Conservation (phyloP, 2,329 filamentous ascomycete genomes). For the Lachnellula occidentalis region DNA sequence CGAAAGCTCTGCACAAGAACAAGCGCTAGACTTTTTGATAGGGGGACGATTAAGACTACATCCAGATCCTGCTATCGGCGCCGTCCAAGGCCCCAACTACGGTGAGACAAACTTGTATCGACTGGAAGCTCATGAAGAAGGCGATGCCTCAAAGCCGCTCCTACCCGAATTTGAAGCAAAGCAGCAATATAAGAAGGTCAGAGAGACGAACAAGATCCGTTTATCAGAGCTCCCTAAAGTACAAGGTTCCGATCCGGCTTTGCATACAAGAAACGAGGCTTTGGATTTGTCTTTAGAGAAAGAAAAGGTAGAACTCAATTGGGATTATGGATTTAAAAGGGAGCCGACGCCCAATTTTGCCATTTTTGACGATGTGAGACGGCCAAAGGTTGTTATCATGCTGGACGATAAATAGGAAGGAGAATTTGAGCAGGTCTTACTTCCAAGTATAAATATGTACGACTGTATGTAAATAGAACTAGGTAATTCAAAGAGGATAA, state of each 20-base stretch:
- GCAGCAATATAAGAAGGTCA: conserved; percentile 39
- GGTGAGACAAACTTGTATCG: conserved; percentile 40
- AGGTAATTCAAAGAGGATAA: too few species aligned
- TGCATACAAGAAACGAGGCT: conserved; percentile 3
- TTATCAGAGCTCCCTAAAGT: conserved; percentile 2
- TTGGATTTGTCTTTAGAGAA: conserved; percentile 14
- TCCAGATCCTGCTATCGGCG: conserved; percentile 45
- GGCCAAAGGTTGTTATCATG: not conserved
- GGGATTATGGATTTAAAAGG: conserved; percentile 7
- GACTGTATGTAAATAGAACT: too few species aligned
- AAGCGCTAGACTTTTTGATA: conserved; percentile 35
- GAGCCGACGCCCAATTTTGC: conserved; percentile 3
- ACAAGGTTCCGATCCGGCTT: not conserved
- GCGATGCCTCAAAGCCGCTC: conserved; percentile 40
- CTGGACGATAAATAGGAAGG: not conserved
- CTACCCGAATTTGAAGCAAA: conserved; percentile 37
- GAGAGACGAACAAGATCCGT: conserved; percentile 5
- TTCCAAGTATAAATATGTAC: too few species aligned
- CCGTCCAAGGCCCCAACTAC: conserved; percentile 52
- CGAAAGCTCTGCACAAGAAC: conserved; percentile 21
- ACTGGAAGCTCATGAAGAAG: conserved; percentile 42
- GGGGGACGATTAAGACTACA: conserved; percentile 38
- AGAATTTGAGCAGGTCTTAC: not conserved
- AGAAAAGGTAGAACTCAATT: conserved; percentile 6
- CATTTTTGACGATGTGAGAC: not conserved